phyloP scores from a whole-genome alignment of 2,329 filamentous ascomycete species.

The Teratosphaeriaceae sp. region DNA sequence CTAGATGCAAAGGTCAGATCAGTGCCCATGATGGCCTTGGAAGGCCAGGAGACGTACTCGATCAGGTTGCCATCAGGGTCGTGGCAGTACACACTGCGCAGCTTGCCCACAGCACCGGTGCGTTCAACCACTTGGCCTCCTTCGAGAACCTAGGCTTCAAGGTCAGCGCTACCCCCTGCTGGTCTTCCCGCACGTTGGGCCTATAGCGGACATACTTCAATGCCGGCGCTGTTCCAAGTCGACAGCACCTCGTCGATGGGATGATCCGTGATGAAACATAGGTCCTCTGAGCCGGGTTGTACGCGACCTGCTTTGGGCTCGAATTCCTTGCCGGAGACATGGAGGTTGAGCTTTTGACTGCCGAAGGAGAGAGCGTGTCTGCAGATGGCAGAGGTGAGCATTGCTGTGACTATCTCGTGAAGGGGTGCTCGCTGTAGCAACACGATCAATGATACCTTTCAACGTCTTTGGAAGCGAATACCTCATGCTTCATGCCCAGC shows the following conservation, averaged over 20 bases:
- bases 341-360: conserved; percentile 55
- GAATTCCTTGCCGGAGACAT: conserved; percentile 52
- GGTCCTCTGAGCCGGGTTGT: conserved; percentile 51
- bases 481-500: conserved; percentile 52
- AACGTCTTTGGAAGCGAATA: conserved; percentile 38
- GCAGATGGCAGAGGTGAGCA: too few species aligned
- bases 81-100: conserved; percentile 54
- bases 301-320: conserved; percentile 52
- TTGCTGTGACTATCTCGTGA: too few species aligned
- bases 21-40: too few species aligned
- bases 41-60: conserved; percentile 50
- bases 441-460: conserved; percentile 23
- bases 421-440: too few species aligned
- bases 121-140: conserved; percentile 46
- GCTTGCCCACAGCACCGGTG: conserved; percentile 49
- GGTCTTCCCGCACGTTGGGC: too few species aligned
- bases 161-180: too few species aligned
- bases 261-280: conserved; percentile 53
- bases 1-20: conserved; percentile 11
- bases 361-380: conserved; percentile 53
- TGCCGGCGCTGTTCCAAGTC: conserved; percentile 35
- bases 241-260: conserved; percentile 43
- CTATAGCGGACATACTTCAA: conserved; percentile 44
- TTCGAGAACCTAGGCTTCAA: conserved; percentile 32
- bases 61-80: conserved; percentile 58